Conservation (phyloP, 345 rosid species). For the Raphanus sativus region DNA sequence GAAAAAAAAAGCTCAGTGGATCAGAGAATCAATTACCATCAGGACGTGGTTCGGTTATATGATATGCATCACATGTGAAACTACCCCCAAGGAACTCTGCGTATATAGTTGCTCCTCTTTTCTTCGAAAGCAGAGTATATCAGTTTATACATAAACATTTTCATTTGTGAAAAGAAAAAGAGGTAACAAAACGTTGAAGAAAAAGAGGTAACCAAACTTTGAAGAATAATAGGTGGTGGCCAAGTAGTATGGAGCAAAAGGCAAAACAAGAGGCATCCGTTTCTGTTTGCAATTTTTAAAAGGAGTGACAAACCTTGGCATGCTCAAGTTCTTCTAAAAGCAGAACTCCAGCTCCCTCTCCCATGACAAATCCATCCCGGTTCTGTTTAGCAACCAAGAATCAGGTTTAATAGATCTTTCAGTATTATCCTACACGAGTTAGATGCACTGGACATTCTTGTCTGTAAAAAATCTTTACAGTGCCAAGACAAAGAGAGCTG, state of each 20-base stretch:
- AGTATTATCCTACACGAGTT: neutral
- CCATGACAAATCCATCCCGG: slow-evolving; percentile 55
- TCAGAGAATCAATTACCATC: slow-evolving; percentile 49
- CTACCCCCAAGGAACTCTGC: slow-evolving; percentile 97
- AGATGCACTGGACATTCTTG: neutral
- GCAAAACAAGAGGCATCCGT: neutral
- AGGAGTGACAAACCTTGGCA: slow-evolving; percentile 62
- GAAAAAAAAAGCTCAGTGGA: neutral
- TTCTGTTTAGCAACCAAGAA: slow-evolving; percentile 44
- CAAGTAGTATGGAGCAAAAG: neutral
- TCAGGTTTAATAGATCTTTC: slow-evolving; percentile 1
- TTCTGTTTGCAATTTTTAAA: neutral
- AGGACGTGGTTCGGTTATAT: slow-evolving; percentile 92
- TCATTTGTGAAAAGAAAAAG: neutral
- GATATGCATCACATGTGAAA: slow-evolving; percentile 93
- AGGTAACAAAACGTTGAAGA: neutral
- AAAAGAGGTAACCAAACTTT: neutral
- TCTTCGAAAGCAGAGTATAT: slow-evolving; percentile 43
- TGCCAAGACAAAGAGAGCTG: neutral
- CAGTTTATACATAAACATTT: slow-evolving; percentile 1
- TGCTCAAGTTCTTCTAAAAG: slow-evolving; percentile 94
- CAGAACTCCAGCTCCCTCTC: slow-evolving; percentile 89
- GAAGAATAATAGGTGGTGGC: neutral
- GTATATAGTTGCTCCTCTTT: slow-evolving; percentile 81
- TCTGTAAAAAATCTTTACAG: neutral